Evolutionary conservation across 139 green algal genomes (phyloP), one percentile per base, ranked within the genome.

Genomic region (Zygnema circumcarinatum): DNA sequence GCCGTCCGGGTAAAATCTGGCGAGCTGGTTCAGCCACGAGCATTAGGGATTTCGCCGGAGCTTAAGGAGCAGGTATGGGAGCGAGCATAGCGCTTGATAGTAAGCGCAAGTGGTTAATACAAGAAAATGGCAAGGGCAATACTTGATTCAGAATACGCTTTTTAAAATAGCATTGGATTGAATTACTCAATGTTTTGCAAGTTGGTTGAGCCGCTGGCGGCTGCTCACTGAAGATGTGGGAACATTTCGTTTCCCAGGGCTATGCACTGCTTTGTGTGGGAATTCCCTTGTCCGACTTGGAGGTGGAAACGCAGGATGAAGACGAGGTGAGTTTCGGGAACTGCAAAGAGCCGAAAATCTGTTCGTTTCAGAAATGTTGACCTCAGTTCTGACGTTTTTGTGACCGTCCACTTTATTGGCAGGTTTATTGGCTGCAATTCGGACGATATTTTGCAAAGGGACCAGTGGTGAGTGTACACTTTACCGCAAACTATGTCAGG

Each of bases 201-300:
- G n/a, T n/a, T n/a, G n/a, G n/a, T n/a, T n/a, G n/a, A n/a, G n/a
- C n/a, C n/a, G n/a, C n/a, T n/a, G n/a, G n/a, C n/a, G n/a, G n/a
- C n/a, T n/a, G n/a, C n/a, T n/a, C n/a, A n/a, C n/a, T n/a, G n/a
- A n/a, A n/a, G n/a, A n/a, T n/a, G n/a, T n/a, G n/a, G n/a, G n/a
- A n/a, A 62, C 47, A 62, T 7, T 16, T 62, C 16, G 7, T 16
- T 62, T 62, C 16, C 16, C 78, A 94, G 85, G 97, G 97, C 75
- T 99, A 98, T 83, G 96, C 93, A 38, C 94, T 99, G 20, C 98
- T 99, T 95, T 99, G 96, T 88, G 96, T 99, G 39, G 92, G 90
- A 29, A 96, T 93, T 88, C 96, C 96, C 0, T 62, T 85, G 1
- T 90, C 83, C 7, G 94, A 98, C 76, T 90, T 98, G 75, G 94